Evolutionary conservation across 352 stramenopile genomes (phyloP).

Genomic region (Pythium diclinum): DNA sequence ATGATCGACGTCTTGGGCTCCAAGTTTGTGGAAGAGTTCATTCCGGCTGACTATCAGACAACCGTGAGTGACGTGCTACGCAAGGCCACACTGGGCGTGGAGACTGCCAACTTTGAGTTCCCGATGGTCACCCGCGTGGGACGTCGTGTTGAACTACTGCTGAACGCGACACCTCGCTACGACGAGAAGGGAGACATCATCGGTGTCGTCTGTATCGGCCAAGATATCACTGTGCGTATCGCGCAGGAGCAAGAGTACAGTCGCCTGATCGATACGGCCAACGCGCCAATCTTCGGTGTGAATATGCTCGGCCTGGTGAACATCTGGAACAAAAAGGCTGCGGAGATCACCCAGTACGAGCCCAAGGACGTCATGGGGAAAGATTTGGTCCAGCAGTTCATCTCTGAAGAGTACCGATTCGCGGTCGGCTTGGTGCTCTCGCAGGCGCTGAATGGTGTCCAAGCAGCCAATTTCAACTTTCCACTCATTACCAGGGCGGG

Average conservation of each 20-base stretch:
- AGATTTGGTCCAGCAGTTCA: constrained; percentile 88
- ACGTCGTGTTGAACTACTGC: constrained; percentile 71
- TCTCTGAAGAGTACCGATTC: constrained; percentile 69
- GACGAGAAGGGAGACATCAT: constrained; percentile 80
- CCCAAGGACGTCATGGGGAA: constrained; percentile 87
- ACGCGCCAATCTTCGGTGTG: constrained; percentile 87
- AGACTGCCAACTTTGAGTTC: constrained; percentile 86
- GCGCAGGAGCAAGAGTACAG: constrained; percentile 88
- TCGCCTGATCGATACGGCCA: constrained; percentile 85
- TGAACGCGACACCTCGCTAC: constrained; percentile 82
- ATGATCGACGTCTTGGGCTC: constrained; percentile 85
- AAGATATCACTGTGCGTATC: constrained; percentile 79
- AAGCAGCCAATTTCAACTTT: constrained; percentile 85
- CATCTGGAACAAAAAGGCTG: constrained; percentile 91
- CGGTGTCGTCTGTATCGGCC: constrained; percentile 77
- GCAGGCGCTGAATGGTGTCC: constrained; percentile 61
- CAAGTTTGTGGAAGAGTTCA: constrained; percentile 89
- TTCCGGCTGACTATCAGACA: constrained; percentile 65
- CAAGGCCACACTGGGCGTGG: constrained; percentile 56
- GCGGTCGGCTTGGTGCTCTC: constrained; percentile 64
- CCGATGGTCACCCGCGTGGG: constrained; percentile 82
- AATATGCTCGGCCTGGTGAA: constrained; percentile 74
- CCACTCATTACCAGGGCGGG: constrained; percentile 75
- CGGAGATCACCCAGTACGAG: constrained; percentile 86
- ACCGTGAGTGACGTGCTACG: constrained; percentile 61